Percentiles rank a stretch among this genome's conserved stretches.
phyloP scores from a whole-genome alignment of 148 eudicot genomes.

The Drosera capensis region DNA sequence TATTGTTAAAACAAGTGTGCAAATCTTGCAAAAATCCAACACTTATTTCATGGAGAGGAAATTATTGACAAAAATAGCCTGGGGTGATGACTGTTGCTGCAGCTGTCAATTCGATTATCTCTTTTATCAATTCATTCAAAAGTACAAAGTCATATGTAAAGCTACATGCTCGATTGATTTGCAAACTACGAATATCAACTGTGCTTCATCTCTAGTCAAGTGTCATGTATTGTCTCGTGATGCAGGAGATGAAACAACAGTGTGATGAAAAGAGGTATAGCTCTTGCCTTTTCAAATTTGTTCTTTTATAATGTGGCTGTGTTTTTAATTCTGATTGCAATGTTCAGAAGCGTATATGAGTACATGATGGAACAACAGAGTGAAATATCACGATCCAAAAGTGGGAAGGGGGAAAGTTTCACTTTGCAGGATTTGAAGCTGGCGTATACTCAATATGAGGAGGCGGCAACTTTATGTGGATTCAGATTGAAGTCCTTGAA shows the following conservation, averaged over 20 bases:
- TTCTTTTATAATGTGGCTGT: not conserved
- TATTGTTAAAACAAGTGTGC: no score
- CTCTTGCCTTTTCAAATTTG: not conserved
- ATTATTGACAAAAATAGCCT: no score
- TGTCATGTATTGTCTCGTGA: no score
- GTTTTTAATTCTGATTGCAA: constrained; percentile 10
- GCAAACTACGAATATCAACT: no score
- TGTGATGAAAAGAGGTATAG: constrained; percentile 88
- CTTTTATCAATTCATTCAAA: no score
- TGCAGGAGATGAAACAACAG: constrained; percentile 80
- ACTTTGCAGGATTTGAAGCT: constrained; percentile 52
- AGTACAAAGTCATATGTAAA: no score
- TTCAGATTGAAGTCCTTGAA: constrained; percentile 86
- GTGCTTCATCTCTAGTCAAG: no score
- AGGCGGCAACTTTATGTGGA: constrained; percentile 70
- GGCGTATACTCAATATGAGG: constrained; percentile 77
- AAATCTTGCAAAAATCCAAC: no score
- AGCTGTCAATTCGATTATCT: no score
- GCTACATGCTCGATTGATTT: no score
- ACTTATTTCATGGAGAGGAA: no score
- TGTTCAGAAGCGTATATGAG: constrained; percentile 55
- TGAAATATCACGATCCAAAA: constrained; percentile 63
- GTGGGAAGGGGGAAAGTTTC: constrained; percentile 65
- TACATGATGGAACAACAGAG: constrained; percentile 53
- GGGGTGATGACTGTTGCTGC: no score